These are phyloP conservation scores for Porcisia deanei DNA, from an alignment of 208 protist genomes.

Conservation along the genomic window DNA sequence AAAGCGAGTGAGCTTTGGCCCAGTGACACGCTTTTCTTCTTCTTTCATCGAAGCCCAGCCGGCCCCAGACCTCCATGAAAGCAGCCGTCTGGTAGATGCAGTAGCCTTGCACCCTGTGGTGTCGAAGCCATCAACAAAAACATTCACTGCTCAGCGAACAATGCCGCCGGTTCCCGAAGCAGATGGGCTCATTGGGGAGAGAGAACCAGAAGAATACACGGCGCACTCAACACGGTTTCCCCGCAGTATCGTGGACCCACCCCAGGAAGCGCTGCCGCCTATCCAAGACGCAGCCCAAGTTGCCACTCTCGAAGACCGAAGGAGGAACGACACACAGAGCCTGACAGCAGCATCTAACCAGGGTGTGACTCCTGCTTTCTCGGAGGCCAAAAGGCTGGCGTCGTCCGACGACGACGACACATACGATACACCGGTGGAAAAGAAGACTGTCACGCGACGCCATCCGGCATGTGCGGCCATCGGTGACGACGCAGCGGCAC, in stretches of 20 bases:
- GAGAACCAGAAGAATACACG: background rate
- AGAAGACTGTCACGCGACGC: background rate
- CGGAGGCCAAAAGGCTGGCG: background rate
- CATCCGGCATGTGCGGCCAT: background rate
- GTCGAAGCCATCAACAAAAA: background rate
- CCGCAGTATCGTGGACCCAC: too few species aligned
- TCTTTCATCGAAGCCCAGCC: background rate
- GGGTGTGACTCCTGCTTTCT: background rate
- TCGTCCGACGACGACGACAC: background rate
- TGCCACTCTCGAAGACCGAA: background rate
- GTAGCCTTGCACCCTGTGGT: background rate
- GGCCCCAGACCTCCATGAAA: background rate
- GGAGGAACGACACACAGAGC: background rate
- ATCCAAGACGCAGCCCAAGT: background rate
- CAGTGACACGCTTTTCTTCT: constrained; percentile 6
- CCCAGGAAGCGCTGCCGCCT: background rate
- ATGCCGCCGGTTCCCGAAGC: background rate
- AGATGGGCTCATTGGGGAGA: background rate
- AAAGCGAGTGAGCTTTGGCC: constrained; percentile 20
- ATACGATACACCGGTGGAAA: background rate
- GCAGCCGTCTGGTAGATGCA: background rate
- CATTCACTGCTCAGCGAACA: background rate
- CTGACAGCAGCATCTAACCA: background rate
- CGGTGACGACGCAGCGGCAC: background rate
- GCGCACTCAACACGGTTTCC: background rate